Evolutionary conservation across 768 basidiomycete genomes (phyloP).

Genomic region (Artomyces pyxidatus): DNA sequence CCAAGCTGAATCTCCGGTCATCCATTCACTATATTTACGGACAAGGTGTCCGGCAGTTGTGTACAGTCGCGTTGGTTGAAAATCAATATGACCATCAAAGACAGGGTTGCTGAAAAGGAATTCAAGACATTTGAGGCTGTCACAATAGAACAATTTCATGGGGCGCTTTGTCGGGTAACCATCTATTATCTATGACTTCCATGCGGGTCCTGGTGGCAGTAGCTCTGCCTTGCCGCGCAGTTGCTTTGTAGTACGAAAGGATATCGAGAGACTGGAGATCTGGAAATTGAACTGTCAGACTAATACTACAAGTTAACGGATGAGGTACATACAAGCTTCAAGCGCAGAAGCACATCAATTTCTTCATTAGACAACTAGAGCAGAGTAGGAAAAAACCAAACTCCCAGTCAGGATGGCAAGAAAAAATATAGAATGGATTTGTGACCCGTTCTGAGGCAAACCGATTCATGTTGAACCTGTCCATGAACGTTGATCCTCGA

Average conservation of each 20-base stretch:
- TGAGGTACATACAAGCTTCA: no score
- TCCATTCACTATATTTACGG: constrained; percentile 19
- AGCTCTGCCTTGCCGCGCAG: constrained; percentile 13
- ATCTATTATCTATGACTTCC: constrained; percentile 13
- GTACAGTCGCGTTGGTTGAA: constrained; percentile 17
- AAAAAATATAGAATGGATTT: no score
- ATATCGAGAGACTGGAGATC: background rate
- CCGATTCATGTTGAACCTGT: no score
- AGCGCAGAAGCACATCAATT: no score
- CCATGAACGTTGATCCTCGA: no score
- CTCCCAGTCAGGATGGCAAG: no score
- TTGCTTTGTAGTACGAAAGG: background rate
- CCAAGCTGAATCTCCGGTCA: constrained; percentile 19
- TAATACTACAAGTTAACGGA: no score
- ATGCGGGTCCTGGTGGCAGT: constrained; percentile 17
- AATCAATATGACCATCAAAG: constrained; percentile 16
- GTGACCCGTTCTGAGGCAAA: no score
- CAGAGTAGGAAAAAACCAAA: no score
- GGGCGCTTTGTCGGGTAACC: constrained; percentile 12
- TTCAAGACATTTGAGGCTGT: constrained; percentile 22
- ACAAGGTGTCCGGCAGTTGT: constrained; percentile 4
- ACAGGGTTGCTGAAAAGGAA: constrained; percentile 21
- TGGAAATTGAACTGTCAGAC: no score
- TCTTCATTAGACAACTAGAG: no score
- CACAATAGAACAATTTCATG: constrained; percentile 18